phyloP scores from a whole-genome alignment of 176 grass and related monocot species.

The Zea mays region DNA sequence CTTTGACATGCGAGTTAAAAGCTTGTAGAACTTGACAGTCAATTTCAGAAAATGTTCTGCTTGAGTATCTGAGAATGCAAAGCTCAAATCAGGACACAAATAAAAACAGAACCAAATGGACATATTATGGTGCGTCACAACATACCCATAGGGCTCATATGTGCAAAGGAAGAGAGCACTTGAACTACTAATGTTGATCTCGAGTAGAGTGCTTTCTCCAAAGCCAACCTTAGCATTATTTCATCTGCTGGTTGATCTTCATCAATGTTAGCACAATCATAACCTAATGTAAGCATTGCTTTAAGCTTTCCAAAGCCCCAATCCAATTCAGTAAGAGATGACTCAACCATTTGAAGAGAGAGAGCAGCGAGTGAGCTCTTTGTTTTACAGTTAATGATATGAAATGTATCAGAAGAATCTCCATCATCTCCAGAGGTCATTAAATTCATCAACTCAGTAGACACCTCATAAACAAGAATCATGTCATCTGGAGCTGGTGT shows the following conservation, averaged over 20 bases:
- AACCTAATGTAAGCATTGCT: conserved; percentile 47
- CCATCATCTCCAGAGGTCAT: conserved; percentile 48
- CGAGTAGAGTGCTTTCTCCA: conserved; percentile 79
- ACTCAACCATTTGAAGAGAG: conserved; percentile 66
- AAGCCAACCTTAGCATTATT: conserved; percentile 42
- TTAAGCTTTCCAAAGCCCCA: conserved; percentile 73
- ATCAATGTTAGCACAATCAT: conserved; percentile 39
- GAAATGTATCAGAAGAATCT: conserved; percentile 54
- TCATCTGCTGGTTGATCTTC: conserved; percentile 53
- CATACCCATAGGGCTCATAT: conserved; percentile 76
- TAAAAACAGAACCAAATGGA: conserved; percentile 3
- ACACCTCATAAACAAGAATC: conserved; percentile 58
- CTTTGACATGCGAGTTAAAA: conserved; percentile 69
- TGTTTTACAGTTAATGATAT: conserved; percentile 68
- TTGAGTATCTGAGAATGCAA: conserved; percentile 65
- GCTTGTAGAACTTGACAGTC: conserved; percentile 79
- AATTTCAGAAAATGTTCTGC: conserved; percentile 79
- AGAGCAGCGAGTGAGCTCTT: conserved; percentile 54
- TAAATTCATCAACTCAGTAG: conserved; percentile 51
- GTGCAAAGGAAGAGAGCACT: conserved; percentile 63
- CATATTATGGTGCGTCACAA: conserved; percentile 11
- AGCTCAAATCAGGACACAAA: conserved; percentile 27
- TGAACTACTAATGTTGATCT: conserved; percentile 69
- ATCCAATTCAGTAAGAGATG: conserved; percentile 70
- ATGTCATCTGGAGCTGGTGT: conserved; percentile 60